A percentile compares a stretch with the other conserved stretches of the same genome.
Conservation (phyloP, 306 rosid species). For the Inga leiocalycina region DNA sequence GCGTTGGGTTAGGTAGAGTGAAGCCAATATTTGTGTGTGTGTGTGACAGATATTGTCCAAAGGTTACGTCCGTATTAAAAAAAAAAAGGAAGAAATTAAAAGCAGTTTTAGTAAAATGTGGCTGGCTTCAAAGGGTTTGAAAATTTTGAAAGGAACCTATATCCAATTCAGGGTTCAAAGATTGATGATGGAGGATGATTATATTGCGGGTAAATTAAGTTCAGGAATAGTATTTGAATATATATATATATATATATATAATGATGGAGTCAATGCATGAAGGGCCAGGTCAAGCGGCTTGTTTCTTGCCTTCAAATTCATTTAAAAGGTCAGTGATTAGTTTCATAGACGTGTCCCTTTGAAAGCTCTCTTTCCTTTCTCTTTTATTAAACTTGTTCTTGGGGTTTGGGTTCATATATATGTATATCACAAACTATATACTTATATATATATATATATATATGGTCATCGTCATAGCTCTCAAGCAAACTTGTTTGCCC, state of each 20-base stretch:
- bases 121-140: neutral
- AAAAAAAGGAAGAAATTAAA: neutral
- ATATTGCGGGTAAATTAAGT: slow-evolving; percentile 1
- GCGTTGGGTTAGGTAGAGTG: slow-evolving; percentile 20
- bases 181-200: neutral
- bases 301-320: slow-evolving; percentile 18
- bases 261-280: slow-evolving; percentile 37
- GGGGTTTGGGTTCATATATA: slow-evolving; percentile 24
- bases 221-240: slow-evolving; percentile 18
- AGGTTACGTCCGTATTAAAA: neutral
- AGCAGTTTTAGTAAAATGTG: slow-evolving; percentile 15
- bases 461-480: too few species aligned
- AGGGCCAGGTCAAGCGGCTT: slow-evolving; percentile 41
- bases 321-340: neutral
- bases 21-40: neutral
- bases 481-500: too few species aligned
- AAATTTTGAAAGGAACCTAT: slow-evolving; percentile 4
- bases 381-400: slow-evolving; percentile 28
- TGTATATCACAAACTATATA: neutral
- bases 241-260: neutral
- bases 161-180: neutral
- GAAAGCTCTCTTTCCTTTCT: neutral
- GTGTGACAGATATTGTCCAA: neutral
- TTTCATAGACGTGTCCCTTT: neutral
- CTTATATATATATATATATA: too few species aligned